A percentile compares a stretch with the other conserved stretches of the same genome.
These are phyloP conservation scores for Schrenkiella parvula DNA, from an alignment of 345 rosid species.

Conservation along the genomic window DNA sequence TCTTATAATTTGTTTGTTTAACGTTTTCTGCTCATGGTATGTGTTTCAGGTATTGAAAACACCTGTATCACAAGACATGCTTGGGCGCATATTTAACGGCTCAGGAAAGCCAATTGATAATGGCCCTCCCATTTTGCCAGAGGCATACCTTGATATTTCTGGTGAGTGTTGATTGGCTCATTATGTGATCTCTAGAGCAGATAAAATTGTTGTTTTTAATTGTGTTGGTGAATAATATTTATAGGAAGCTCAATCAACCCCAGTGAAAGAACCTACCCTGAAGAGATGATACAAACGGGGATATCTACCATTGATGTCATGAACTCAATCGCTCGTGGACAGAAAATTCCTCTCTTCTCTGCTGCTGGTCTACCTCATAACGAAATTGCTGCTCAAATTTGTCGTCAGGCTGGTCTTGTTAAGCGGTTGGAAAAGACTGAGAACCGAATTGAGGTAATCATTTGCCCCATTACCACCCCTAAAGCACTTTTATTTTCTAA, in stretches of 20 bases:
- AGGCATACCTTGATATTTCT: constrained; percentile 96
- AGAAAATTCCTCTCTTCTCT: constrained; percentile 96
- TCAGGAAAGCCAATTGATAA: constrained; percentile 99
- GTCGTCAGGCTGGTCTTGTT: constrained; percentile 99
- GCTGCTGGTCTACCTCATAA: constrained; percentile 99
- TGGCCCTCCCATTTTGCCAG: constrained; percentile 96
- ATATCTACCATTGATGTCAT: constrained; percentile 98
- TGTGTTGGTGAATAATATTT: background rate
- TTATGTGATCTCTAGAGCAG: background rate
- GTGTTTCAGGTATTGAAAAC: constrained; percentile 83
- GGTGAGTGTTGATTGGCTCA: constrained; percentile 39
- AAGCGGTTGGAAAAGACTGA: constrained; percentile 91
- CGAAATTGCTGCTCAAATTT: constrained; percentile 98
- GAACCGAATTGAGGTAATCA: constrained; percentile 67
- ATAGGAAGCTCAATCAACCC: constrained; percentile 98
- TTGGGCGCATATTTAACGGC: constrained; percentile 98
- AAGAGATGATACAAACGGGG: constrained; percentile 99
- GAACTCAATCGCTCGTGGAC: constrained; percentile 99
- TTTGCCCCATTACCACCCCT: background rate
- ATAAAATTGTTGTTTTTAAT: background rate
- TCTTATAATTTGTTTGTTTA: background rate
- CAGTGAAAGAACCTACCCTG: constrained; percentile 99
- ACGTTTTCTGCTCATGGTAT: background rate
- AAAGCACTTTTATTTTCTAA: background rate
- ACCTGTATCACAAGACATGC: constrained; percentile 97